phyloP scores from a whole-genome alignment of 2,329 filamentous ascomycete genomes.

The Neurospora crassa region DNA sequence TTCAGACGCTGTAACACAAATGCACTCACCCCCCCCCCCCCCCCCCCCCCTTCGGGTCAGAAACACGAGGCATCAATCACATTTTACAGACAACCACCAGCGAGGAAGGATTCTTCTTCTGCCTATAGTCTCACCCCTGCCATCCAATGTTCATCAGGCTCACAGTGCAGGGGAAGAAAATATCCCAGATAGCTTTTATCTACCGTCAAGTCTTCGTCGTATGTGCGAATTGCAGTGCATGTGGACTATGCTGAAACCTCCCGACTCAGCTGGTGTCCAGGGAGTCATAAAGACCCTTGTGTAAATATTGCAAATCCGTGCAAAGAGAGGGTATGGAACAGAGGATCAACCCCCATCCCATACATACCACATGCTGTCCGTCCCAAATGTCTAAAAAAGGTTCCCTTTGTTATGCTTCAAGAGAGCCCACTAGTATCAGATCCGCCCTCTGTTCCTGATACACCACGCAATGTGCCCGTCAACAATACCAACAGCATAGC shows the following conservation, averaged over 20 bases:
- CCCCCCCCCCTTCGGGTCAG: too few relatives aligned
- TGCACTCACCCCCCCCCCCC: not conserved
- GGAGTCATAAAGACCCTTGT: constrained; percentile 10
- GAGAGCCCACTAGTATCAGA: not conserved
- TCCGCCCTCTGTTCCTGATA: not conserved
- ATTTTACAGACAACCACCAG: not conserved
- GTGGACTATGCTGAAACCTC: constrained; percentile 12
- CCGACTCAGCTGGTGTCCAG: constrained; percentile 8
- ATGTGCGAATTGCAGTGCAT: constrained; percentile 5
- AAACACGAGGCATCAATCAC: not conserved
- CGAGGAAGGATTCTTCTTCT: not conserved
- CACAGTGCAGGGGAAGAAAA: not conserved
- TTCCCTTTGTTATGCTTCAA: constrained; percentile 7
- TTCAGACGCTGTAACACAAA: not conserved
- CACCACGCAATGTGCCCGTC: not conserved
- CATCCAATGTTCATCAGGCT: not conserved
- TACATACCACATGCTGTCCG: not conserved
- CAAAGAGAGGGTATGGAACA: constrained; percentile 5
- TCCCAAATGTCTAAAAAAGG: constrained; percentile 1
- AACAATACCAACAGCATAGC: not conserved
- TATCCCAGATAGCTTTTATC: constrained; percentile 5
- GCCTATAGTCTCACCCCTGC: not conserved
- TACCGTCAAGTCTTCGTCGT: constrained; percentile 11
- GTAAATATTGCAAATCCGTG: constrained; percentile 16
- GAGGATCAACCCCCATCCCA: constrained; percentile 9